Percentiles rank a stretch among this genome's conserved stretches.
Evolutionary conservation across 1,284 basidiomycete species (phyloP).

Genomic region (Pseudozyma flocculosa): DNA sequence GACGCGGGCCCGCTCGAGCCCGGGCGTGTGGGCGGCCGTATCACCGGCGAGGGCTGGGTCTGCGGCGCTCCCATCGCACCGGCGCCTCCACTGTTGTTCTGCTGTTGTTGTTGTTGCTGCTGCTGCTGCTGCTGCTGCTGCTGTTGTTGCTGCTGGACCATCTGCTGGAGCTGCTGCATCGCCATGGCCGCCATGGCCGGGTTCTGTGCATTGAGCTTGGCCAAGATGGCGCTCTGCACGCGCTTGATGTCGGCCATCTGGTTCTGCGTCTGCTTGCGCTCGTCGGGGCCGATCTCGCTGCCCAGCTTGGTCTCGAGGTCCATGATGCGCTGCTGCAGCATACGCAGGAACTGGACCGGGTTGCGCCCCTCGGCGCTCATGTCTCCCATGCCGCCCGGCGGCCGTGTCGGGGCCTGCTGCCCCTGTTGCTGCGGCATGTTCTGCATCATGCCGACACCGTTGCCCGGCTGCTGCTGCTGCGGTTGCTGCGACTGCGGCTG

Average conservation of each 20-base stretch:
- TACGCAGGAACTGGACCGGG: slow-evolving; percentile 38
- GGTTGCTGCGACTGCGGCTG: slow-evolving; percentile 21
- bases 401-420: slow-evolving; percentile 18
- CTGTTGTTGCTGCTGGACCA: slow-evolving; percentile 11
- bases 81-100: slow-evolving; percentile 6
- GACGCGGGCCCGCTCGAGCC: slow-evolving; percentile 4
- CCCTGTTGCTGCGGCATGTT: slow-evolving; percentile 15
- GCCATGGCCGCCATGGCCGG: slow-evolving; percentile 25
- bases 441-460: slow-evolving; percentile 12
- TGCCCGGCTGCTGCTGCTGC: slow-evolving; percentile 12
- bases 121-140: slow-evolving; percentile 8
- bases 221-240: slow-evolving; percentile 29
- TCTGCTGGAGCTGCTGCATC: slow-evolving; percentile 24
- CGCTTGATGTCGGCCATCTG: slow-evolving; percentile 35
- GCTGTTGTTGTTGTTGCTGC: slow-evolving; percentile 15
- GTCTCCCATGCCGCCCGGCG: slow-evolving; percentile 11
- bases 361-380: slow-evolving; percentile 9
- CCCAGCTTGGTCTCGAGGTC: slow-evolving; percentile 44
- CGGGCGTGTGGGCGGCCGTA: slow-evolving; percentile 27
- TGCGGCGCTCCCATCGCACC: slow-evolving; percentile 14
- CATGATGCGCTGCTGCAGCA: slow-evolving; percentile 41
- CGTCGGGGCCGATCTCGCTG: slow-evolving; percentile 27
- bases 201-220: slow-evolving; percentile 32
- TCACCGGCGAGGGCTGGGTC: slow-evolving; percentile 24
- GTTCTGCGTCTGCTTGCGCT: slow-evolving; percentile 34